Percentiles rank a stretch among this genome's conserved stretches.
Evolutionary conservation across 495 filamentous ascomycete species (phyloP).

Genomic region (Penicillium salamii): DNA sequence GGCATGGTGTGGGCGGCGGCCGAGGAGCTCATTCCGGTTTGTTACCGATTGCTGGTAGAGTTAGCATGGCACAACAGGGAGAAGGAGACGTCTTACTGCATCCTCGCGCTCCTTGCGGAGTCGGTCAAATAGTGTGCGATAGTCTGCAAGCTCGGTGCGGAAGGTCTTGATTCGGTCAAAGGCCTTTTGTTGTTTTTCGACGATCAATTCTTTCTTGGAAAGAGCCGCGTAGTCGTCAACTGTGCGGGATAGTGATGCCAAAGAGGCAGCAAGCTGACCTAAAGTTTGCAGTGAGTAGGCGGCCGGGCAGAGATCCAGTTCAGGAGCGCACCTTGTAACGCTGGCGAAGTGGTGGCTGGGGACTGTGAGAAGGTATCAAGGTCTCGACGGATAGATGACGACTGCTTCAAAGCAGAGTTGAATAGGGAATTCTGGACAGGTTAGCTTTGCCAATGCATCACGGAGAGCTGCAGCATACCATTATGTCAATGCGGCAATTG

Average conservation of each 20-base stretch:
- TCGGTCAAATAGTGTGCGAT: slow-evolving; percentile 69
- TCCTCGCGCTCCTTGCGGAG: slow-evolving; percentile 76
- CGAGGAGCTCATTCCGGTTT: slow-evolving; percentile 81
- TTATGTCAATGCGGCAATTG: slow-evolving; percentile 12
- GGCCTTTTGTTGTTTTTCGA: slow-evolving; percentile 87
- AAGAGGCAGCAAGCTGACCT: slow-evolving; percentile 80
- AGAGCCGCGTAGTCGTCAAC: slow-evolving; percentile 88
- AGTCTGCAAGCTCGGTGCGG: slow-evolving; percentile 75
- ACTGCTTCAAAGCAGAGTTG: slow-evolving; percentile 94
- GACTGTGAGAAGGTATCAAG: slow-evolving; percentile 69
- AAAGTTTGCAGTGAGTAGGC: slow-evolving; percentile 22
- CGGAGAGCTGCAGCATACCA: slow-evolving; percentile 12
- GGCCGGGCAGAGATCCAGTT: not conserved
- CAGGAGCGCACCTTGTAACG: slow-evolving; percentile 54
- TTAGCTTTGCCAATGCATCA: not conserved
- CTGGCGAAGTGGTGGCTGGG: slow-evolving; percentile 57
- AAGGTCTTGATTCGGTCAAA: slow-evolving; percentile 83
- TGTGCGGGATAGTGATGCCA: slow-evolving; percentile 85
- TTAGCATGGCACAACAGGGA: slow-evolving; percentile 5
- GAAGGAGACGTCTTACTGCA: slow-evolving; percentile 40
- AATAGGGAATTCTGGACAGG: slow-evolving; percentile 75
- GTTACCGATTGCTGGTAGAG: slow-evolving; percentile 55
- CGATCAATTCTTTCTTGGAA: slow-evolving; percentile 81
- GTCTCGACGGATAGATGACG: slow-evolving; percentile 80
- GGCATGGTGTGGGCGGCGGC: slow-evolving; percentile 81